These are phyloP conservation scores for Fusarium gaditjirri DNA, from an alignment of 2,329 filamentous ascomycete species.

Conservation along the genomic window DNA sequence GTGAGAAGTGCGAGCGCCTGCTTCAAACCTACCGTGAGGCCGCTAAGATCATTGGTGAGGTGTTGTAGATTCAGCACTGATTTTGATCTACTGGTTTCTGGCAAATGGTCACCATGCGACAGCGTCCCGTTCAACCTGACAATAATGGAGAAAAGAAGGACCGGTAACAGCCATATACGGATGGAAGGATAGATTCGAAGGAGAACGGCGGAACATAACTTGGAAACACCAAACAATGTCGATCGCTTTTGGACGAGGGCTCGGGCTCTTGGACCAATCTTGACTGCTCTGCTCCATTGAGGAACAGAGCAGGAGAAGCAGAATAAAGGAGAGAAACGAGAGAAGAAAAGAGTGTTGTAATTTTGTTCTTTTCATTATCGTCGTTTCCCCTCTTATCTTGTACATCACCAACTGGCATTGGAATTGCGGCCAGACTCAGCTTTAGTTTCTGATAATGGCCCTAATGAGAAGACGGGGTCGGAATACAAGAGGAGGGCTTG, in stretches of 20 bases:
- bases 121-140: slow-evolving; percentile 27
- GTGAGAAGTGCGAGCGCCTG: slow-evolving; percentile 98
- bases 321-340: slow-evolving; percentile 15
- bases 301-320: slow-evolving; percentile 5
- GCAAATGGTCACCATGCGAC: slow-evolving; percentile 14
- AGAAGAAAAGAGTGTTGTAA: slow-evolving; percentile 38
- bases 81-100: slow-evolving; percentile 10
- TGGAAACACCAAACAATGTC: slow-evolving; percentile 30
- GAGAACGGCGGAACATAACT: slow-evolving; percentile 27
- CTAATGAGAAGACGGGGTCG: slow-evolving; percentile 30
- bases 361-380: slow-evolving; percentile 30
- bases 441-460: slow-evolving; percentile 34
- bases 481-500: slow-evolving; percentile 35
- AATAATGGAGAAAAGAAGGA: slow-evolving; percentile 36
- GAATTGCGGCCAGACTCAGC: slow-evolving; percentile 37
- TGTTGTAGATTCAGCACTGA: slow-evolving; percentile 67
- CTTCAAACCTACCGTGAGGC: slow-evolving; percentile 96
- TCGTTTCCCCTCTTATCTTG: slow-evolving; percentile 37
- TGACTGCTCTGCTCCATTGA: slow-evolving; percentile 26
- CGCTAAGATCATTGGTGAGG: slow-evolving; percentile 97
- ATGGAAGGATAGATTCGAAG: slow-evolving; percentile 34
- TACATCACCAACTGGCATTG: slow-evolving; percentile 44
- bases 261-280: slow-evolving; percentile 25
- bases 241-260: slow-evolving; percentile 23
- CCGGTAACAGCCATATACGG: slow-evolving; percentile 17